Base-by-base conservation (phyloP, 179 eudicot genomes). In the Heliamphora pulchella region DNA sequence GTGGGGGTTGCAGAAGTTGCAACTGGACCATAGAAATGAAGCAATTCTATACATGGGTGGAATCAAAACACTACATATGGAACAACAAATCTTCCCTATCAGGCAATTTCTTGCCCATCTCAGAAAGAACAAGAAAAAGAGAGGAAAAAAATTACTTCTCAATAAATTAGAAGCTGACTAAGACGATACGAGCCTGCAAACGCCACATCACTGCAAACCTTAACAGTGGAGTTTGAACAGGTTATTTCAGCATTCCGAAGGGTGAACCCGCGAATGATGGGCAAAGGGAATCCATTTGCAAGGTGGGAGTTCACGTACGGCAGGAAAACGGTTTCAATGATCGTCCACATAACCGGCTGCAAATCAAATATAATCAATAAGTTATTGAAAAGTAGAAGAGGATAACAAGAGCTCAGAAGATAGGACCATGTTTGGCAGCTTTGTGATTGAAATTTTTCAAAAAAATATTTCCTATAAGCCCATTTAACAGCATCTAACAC, bases 291-390 rank as follows among this genome's bases (percentile, higher is more conserved):
- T 53, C 97, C 97, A 76, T 81, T 85, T 73, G 85, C 88, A 18
- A 92, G 90, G 76, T 89, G 88, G 1, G 85, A 76, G 74, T 92
- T 92, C 43, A 82, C 88, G 69, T 89, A 91, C 47, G 97, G 97
- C 86, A 92, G 78, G 77, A 90, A 82, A 77, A 88, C 91, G 57
- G 93, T 91, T 86, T 91, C 86, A 18, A 92, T 81, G 44, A 92
- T 53, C 1, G 93, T 89, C 91, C 94, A 81, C 71, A 92, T 81
- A 78, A 90, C 86, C n/a, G 94, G 94, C 97, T 92, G 94, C 93
- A 91, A 84, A 46, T 44, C 20, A 61, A 69, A 67, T 3, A 55
- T 8, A 17, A 59, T 31, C n/a, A 76, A 20, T 1, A 4, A 67
- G 5, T 70, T 47, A 47, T 14, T 0, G 10, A 58, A 15, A 44